Conservation (phyloP, 1,284 basidiomycete genomes). For the Trametes versicolor region DNA sequence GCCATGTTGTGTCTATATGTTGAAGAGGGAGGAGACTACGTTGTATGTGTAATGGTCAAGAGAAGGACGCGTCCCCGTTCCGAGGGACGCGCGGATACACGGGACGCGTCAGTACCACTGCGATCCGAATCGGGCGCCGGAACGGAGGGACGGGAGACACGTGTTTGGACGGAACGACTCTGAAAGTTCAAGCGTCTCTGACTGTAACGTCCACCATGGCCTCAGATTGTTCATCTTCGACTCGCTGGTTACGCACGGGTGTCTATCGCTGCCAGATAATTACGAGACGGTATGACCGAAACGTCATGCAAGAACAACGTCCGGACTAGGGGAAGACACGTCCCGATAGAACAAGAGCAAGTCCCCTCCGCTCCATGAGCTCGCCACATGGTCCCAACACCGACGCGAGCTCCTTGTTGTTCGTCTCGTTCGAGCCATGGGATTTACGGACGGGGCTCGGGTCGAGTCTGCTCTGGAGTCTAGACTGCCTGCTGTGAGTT, state of each 20-base stretch:
- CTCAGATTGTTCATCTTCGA: background rate
- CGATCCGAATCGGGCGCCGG: background rate
- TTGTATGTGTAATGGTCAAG: background rate
- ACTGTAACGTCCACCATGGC: background rate
- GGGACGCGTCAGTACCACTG: background rate
- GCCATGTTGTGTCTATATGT: background rate
- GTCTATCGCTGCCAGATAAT: too few relatives aligned
- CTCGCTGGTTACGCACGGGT: background rate
- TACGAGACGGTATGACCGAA: too few relatives aligned
- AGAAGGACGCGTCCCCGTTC: background rate
- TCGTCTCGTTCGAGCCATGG: background rate
- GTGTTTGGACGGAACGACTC: background rate
- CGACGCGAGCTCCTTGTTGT: background rate
- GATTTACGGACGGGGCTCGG: background rate
- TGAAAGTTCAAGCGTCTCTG: background rate
- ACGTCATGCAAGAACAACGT: too few relatives aligned
- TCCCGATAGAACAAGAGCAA: too few relatives aligned
- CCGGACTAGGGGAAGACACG: too few relatives aligned
- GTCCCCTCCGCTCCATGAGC: too few relatives aligned
- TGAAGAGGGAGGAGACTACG: background rate
- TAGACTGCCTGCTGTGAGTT: background rate
- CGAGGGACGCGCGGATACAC: background rate
- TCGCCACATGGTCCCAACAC: background rate
- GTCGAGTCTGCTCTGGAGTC: background rate
- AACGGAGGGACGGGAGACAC: background rate